Percentiles rank a stretch among this genome's conserved stretches.
phyloP scores from a whole-genome alignment of 2,329 filamentous ascomycete genomes.

The Penicillium sp. region DNA sequence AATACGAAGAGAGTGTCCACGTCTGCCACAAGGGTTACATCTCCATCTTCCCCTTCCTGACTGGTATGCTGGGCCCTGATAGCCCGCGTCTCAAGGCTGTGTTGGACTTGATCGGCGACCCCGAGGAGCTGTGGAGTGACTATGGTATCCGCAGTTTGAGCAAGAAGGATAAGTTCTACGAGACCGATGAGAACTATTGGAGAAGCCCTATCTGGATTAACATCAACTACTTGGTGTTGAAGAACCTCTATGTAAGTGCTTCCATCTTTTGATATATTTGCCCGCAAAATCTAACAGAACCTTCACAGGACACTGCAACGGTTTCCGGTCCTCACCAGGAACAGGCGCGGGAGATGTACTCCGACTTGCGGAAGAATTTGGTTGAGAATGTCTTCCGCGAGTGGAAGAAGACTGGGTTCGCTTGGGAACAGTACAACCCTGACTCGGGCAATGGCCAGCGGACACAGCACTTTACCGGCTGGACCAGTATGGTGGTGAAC shows the following conservation, averaged over 20 bases:
- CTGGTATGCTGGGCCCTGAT: conserved; percentile 72
- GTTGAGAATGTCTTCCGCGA: conserved; percentile 83
- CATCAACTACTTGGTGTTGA: conserved; percentile 85
- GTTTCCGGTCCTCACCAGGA: conserved; percentile 63
- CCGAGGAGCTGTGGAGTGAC: conserved; percentile 83
- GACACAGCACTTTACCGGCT: conserved; percentile 96
- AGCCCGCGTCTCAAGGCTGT: conserved; percentile 71
- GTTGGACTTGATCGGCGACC: conserved; percentile 73
- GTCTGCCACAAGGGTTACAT: conserved; percentile 98
- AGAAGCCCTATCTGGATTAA: conserved; percentile 92
- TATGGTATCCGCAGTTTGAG: conserved; percentile 89
- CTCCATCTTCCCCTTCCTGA: conserved; percentile 86
- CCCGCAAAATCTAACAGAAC: conserved; percentile 14
- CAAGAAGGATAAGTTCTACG: conserved; percentile 77
- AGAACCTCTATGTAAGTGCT: conserved; percentile 70
- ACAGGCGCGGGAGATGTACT: conserved; percentile 72
- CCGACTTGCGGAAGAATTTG: conserved; percentile 73
- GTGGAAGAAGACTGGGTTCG: conserved; percentile 91
- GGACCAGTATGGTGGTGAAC: conserved; percentile 97
- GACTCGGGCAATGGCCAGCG: conserved; percentile 91
- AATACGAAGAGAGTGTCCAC: conserved; percentile 83
- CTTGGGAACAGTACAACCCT: conserved; percentile 97
- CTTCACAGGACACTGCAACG: conserved; percentile 61
- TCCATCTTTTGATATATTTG: background rate
- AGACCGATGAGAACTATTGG: conserved; percentile 96